phyloP scores from a whole-genome alignment of 1,284 basidiomycete species.

The Austroboletus niveus region DNA sequence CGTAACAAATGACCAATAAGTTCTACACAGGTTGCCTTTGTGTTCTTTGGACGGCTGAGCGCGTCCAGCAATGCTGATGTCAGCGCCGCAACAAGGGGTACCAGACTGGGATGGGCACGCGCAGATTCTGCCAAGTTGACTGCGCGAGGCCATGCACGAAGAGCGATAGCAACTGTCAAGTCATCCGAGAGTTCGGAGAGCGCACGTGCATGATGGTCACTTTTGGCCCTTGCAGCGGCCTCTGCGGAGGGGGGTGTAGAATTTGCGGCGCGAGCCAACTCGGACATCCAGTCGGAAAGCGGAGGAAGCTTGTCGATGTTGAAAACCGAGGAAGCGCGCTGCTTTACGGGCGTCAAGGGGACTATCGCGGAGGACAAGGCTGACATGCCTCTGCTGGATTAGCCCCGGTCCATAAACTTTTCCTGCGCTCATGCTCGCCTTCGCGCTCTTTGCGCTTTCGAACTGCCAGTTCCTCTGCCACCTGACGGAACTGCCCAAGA shows the following conservation, averaged over 20 bases:
- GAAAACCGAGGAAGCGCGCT: slow-evolving; percentile 38
- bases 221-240: slow-evolving; percentile 57
- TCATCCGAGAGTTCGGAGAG: slow-evolving; percentile 91
- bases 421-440: slow-evolving; percentile 84
- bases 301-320: slow-evolving; percentile 42
- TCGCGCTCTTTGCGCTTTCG: slow-evolving; percentile 90
- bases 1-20: slow-evolving; percentile 75
- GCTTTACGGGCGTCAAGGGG: slow-evolving; percentile 14
- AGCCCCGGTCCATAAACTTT: slow-evolving; percentile 68
- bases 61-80: slow-evolving; percentile 72
- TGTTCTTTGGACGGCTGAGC: slow-evolving; percentile 72
- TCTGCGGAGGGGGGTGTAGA: slow-evolving; percentile 20
- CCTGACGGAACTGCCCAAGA: slow-evolving; percentile 83
- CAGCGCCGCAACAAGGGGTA: slow-evolving; percentile 68
- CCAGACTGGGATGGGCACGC: slow-evolving; percentile 62
- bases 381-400: slow-evolving; percentile 60
- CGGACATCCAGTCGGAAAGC: slow-evolving; percentile 71
- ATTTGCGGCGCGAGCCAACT: slow-evolving; percentile 45
- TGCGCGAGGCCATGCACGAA: slow-evolving; percentile 87
- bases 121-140: slow-evolving; percentile 84
- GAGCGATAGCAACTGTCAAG: slow-evolving; percentile 86
- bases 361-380: slow-evolving; percentile 11
- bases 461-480: slow-evolving; percentile 87
- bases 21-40: slow-evolving; percentile 73
- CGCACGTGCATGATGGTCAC: slow-evolving; percentile 79